Conservation (phyloP, 2,329 filamentous ascomycete genomes). For the Exophiala sideris region DNA sequence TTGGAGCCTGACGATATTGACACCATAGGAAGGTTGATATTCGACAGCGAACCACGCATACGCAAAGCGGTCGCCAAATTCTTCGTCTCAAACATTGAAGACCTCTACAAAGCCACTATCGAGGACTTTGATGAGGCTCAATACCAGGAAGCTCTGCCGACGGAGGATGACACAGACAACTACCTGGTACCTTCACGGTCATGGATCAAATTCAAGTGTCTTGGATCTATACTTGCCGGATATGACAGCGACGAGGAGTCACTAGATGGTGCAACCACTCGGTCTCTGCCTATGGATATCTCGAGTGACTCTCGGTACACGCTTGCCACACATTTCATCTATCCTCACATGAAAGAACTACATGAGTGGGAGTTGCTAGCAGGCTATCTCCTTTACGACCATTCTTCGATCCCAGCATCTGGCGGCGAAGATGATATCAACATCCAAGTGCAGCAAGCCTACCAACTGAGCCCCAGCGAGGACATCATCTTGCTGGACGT, state of each 20-base stretch:
- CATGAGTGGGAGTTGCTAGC: constrained; percentile 84
- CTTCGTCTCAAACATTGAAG: constrained; percentile 82
- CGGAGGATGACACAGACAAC: constrained; percentile 67
- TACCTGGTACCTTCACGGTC: constrained; percentile 71
- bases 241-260: constrained; percentile 70
- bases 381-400: constrained; percentile 88
- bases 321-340: constrained; percentile 79
- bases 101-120: constrained; percentile 72
- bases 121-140: constrained; percentile 83
- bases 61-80: constrained; percentile 87
- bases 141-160: constrained; percentile 68
- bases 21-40: constrained; percentile 78
- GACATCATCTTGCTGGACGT: constrained; percentile 85
- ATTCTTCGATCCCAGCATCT: constrained; percentile 61
- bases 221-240: constrained; percentile 75
- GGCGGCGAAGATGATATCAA: constrained; percentile 59
- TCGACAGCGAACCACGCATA: constrained; percentile 78
- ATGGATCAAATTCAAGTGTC: constrained; percentile 89
- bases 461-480: constrained; percentile 71
- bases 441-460: constrained; percentile 63
- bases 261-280: constrained; percentile 35
- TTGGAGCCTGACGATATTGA: constrained; percentile 91
- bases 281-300: constrained; percentile 36
- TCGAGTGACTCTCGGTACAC: constrained; percentile 71
- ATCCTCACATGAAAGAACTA: constrained; percentile 75